Conservation (phyloP, 306 rosid species). For the apple (Malus domestica) region DNA sequence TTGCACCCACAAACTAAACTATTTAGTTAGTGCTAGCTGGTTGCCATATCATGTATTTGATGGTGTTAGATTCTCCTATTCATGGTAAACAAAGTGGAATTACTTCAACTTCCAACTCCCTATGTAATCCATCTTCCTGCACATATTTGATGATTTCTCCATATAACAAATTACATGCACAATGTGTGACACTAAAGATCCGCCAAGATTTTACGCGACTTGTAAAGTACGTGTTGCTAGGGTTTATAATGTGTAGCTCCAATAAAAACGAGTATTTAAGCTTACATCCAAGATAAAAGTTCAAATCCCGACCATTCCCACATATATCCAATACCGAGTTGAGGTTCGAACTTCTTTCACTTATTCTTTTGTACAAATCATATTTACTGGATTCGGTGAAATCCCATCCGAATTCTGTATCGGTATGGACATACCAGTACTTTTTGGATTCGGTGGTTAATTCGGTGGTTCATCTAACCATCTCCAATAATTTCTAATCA, state of each 20-base stretch:
- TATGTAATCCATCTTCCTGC: background rate
- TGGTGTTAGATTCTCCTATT: background rate
- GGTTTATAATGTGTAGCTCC: background rate
- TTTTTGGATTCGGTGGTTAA: too few relatives aligned
- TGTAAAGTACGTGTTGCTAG: background rate
- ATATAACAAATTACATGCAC: background rate
- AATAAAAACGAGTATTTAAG: background rate
- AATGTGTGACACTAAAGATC: background rate
- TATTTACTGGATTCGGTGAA: too few relatives aligned
- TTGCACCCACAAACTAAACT: background rate
- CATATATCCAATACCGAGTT: background rate
- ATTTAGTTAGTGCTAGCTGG: slow-evolving; percentile 18
- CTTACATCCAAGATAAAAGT: background rate
- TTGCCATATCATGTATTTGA: background rate
- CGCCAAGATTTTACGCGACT: background rate
- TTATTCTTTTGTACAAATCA: too few relatives aligned
- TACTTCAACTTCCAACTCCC: too few relatives aligned
- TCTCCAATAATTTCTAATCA: too few relatives aligned
- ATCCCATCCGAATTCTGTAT: too few relatives aligned
- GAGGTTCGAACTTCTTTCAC: background rate
- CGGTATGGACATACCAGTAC: too few relatives aligned
- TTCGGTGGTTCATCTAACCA: too few relatives aligned
- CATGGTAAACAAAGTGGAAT: too few relatives aligned
- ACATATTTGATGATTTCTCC: background rate
- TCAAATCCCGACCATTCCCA: background rate